Evolutionary conservation across 2,329 filamentous ascomycete species (phyloP), one percentile per base, ranked within the genome.

Genomic region (Scorias spongiosa): DNA sequence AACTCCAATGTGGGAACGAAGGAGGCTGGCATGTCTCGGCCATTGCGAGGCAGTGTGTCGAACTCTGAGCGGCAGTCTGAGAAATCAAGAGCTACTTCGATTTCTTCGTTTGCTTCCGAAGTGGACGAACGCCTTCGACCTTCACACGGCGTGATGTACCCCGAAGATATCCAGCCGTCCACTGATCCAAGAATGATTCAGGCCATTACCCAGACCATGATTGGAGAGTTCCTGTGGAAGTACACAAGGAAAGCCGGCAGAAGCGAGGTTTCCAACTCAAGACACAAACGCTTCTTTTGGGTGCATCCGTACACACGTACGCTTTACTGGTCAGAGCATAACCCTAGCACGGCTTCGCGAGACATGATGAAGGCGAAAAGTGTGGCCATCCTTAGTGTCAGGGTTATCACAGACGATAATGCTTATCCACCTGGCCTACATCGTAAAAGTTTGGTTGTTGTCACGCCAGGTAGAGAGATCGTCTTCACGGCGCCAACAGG

Each of bases 181-280:
- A 93, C 87, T 5, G 91, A 98, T 65, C 89, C 89, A 49, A 84
- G 89, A 54, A 95, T 98, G 87, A 96, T 98, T 53, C 87, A 95
- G 66, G 91, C 91, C 41, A 95, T 98, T 51, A 98, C 91, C 2
- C 89, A 98, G 64, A 96, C 91, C 14, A 98, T 98, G 91, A 96
- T 98, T 58, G 91, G 91, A 44, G 91, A 98, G 62, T 96, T 89
- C 62, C 71, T 98, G 36, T 98, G 91, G 91, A 98, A 98, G 63
- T 98, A 98, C 65, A 98, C 91, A 0, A 82, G 91, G 56, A 94
- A 91, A 67, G 74, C 88, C 47, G 88, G 87, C n/a, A 81, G 89
- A 18, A 83, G 80, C 44, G 84, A 87, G 49, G 78, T 93, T 65
- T 96, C 88, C 0, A 82, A 80, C 54, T 93, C 88, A 44, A 78